phyloP scores from a whole-genome alignment of 2,329 filamentous ascomycete species.

The Myriosclerotinia curreyana region DNA sequence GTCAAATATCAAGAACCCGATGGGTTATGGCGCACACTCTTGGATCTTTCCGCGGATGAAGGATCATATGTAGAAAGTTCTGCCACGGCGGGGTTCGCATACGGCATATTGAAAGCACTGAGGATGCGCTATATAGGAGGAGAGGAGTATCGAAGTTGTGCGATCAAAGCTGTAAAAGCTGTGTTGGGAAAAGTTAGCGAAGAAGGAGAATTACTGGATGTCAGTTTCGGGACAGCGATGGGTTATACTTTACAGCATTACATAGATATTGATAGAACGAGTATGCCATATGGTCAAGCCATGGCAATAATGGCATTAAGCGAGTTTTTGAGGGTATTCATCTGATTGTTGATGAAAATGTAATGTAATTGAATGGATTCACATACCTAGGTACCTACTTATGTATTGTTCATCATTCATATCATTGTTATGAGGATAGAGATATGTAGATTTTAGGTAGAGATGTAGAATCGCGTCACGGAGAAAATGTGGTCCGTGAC shows the following conservation, averaged over 20 bases:
- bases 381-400: no score
- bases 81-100: constrained; percentile 77
- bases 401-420: no score
- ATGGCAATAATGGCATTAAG: constrained; percentile 82
- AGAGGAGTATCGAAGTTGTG: constrained; percentile 57
- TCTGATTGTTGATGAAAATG: background rate
- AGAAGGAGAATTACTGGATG: constrained; percentile 68
- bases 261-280: constrained; percentile 70
- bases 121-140: constrained; percentile 64
- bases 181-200: constrained; percentile 64
- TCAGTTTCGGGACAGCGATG: constrained; percentile 78
- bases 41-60: constrained; percentile 62
- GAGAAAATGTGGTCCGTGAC: background rate
- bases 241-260: constrained; percentile 72
- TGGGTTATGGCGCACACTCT: constrained; percentile 72
- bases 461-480: no score
- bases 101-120: constrained; percentile 71
- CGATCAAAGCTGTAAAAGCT: constrained; percentile 63
- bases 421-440: no score
- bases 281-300: constrained; percentile 81
- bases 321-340: constrained; percentile 58
- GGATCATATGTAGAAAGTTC: constrained; percentile 75
- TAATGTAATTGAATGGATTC: background rate
- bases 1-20: constrained; percentile 55
- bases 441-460: no score